These are phyloP conservation scores for Jaltomata sinuosa DNA, from an alignment of 257 asterid species.

Conservation along the genomic window DNA sequence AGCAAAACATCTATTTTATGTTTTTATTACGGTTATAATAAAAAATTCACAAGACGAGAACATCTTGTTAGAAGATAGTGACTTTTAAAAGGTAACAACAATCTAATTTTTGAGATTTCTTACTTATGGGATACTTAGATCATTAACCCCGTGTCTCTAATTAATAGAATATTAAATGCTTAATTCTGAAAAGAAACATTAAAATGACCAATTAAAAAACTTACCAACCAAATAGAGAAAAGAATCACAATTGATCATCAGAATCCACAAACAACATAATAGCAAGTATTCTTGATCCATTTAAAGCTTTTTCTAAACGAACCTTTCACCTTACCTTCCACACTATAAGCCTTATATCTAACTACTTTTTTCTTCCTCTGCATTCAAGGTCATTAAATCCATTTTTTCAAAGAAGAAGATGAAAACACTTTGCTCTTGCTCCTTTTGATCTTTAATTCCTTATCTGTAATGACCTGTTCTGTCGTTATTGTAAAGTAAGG, in stretches of 20 bases:
- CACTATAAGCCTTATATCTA: slow-evolving; percentile 44
- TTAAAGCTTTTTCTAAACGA: slow-evolving; percentile 52
- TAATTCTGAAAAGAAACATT: not conserved
- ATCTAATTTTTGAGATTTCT: not conserved
- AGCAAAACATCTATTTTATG: no score
- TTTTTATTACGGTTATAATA: no score
- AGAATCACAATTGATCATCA: slow-evolving; percentile 24
- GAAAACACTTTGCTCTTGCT: slow-evolving; percentile 27
- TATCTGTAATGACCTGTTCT: no score
- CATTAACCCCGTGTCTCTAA: not conserved
- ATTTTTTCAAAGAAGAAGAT: slow-evolving; percentile 18
- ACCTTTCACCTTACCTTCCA: slow-evolving; percentile 64
- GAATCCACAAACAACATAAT: slow-evolving; percentile 41
- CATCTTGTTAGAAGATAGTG: not conserved
- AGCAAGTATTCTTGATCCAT: slow-evolving; percentile 62
- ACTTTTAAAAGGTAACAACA: not conserved
- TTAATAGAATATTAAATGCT: not conserved
- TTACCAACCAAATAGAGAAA: not conserved
- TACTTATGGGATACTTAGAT: not conserved
- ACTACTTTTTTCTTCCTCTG: slow-evolving; percentile 77
- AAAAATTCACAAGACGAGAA: not conserved
- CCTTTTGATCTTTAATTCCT: slow-evolving; percentile 35
- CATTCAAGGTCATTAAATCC: slow-evolving; percentile 55
- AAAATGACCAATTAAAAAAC: not conserved
- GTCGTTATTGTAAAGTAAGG: no score